phyloP scores from a whole-genome alignment of 75 land plant genomes.

The Chamaecyparis obtusa region DNA sequence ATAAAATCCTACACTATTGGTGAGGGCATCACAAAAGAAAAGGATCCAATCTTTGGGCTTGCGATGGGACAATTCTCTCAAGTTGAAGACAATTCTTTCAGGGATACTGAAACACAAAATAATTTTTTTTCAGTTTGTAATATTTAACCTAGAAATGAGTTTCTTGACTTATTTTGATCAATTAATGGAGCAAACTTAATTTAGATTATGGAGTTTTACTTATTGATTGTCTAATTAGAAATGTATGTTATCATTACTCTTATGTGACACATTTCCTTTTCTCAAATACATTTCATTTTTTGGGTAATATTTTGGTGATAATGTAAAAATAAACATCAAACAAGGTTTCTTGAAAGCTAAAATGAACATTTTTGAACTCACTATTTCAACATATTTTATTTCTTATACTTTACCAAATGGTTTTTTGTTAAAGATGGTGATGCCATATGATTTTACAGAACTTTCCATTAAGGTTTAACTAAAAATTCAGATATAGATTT shows the following conservation, averaged over 20 bases:
- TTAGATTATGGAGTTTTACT: neutral
- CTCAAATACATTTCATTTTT: neutral
- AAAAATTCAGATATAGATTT: too few species aligned
- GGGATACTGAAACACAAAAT: conserved; percentile 36
- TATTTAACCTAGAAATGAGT: neutral
- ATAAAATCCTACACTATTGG: conserved; percentile 67
- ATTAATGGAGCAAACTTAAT: neutral
- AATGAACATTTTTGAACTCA: neutral
- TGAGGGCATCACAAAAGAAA: conserved; percentile 65
- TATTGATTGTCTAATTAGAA: neutral
- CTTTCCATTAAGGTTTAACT: too few species aligned
- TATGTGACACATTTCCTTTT: neutral
- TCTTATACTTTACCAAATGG: conserved; percentile 55
- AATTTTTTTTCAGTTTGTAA: neutral
- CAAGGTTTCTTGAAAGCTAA: neutral
- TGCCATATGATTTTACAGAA: neutral
- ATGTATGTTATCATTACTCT: neutral
- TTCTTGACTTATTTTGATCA: neutral
- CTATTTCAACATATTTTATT: neutral
- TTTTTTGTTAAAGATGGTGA: conserved; percentile 84
- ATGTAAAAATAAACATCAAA: neutral
- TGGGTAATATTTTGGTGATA: neutral
- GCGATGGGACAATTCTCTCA: conserved; percentile 77
- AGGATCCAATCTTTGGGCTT: conserved; percentile 90
- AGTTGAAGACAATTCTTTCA: conserved; percentile 59